These are phyloP conservation scores for Geosmithia flava DNA, from an alignment of 2,329 filamentous ascomycete species.

Conservation along the genomic window DNA sequence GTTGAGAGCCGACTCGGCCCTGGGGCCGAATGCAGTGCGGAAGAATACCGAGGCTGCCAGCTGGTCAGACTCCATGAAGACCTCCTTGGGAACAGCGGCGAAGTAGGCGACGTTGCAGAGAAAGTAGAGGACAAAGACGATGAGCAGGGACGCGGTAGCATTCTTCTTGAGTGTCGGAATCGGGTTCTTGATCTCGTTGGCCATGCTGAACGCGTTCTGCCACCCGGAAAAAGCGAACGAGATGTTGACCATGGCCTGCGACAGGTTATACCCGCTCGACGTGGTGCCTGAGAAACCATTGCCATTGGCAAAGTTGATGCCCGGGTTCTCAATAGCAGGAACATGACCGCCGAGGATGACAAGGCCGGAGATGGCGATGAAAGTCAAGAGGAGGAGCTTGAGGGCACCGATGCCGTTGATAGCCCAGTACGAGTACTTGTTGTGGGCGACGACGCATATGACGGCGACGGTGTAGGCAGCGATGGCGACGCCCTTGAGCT, in stretches of 20 bases:
- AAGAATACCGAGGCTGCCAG: slow-evolving; percentile 48
- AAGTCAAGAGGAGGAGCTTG: slow-evolving; percentile 50
- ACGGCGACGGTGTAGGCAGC: slow-evolving; percentile 49
- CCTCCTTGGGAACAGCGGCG: slow-evolving; percentile 38
- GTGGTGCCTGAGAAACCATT: slow-evolving; percentile 18
- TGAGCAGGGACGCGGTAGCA: slow-evolving; percentile 33
- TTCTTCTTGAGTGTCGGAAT: slow-evolving; percentile 38
- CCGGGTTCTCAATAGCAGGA: slow-evolving; percentile 16
- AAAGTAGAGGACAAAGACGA: slow-evolving; percentile 42
- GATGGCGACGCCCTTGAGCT: slow-evolving; percentile 54
- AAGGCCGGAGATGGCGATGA: slow-evolving; percentile 47
- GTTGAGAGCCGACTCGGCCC: slow-evolving; percentile 39
- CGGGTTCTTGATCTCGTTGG: slow-evolving; percentile 50
- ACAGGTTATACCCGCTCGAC: slow-evolving; percentile 20
- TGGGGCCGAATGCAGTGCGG: slow-evolving; percentile 39
- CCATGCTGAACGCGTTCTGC: slow-evolving; percentile 47
- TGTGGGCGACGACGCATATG: slow-evolving; percentile 39
- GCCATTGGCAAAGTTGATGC: slow-evolving; percentile 20
- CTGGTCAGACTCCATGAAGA: slow-evolving; percentile 38
- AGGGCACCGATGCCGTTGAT: slow-evolving; percentile 44
- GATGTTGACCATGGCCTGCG: slow-evolving; percentile 42
- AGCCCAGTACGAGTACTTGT: slow-evolving; percentile 41
- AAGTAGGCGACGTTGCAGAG: slow-evolving; percentile 51
- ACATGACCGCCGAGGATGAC: slow-evolving; percentile 39
- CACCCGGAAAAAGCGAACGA: slow-evolving; percentile 47